These are phyloP conservation scores for Corylus heterophylla DNA, from an alignment of 306 rosid genomes.

Conservation along the genomic window DNA sequence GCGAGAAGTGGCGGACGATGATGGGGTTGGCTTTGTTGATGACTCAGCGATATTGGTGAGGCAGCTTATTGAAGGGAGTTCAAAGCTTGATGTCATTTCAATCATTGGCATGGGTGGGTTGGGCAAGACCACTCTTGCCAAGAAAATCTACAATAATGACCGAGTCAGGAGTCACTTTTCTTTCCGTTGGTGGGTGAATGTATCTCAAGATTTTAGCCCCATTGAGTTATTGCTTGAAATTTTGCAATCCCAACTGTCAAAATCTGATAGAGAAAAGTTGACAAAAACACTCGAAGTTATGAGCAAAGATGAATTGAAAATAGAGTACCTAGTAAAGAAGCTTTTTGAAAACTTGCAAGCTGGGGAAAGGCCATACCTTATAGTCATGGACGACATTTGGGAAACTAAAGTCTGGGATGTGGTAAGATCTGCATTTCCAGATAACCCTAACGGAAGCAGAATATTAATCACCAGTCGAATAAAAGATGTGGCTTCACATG, in stretches of 20 bases:
- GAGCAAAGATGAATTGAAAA: background rate
- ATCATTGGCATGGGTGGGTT: background rate
- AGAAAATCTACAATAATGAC: background rate
- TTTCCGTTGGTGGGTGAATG: constrained; percentile 10
- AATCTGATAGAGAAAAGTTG: background rate
- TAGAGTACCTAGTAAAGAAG: background rate
- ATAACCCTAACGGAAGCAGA: constrained; percentile 16
- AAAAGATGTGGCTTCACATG: constrained; percentile 19
- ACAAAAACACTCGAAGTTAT: background rate
- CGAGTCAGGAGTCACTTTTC: background rate
- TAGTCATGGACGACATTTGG: constrained; percentile 32
- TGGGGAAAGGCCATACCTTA: background rate
- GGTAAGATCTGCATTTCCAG: constrained; percentile 12
- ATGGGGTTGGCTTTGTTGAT: background rate
- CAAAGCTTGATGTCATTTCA: background rate
- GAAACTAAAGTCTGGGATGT: constrained; percentile 7
- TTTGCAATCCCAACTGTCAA: background rate
- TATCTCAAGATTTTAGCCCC: background rate
- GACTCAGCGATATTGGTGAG: background rate
- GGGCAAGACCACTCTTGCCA: background rate
- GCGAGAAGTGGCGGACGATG: background rate
- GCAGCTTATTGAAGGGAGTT: background rate
- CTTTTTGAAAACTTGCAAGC: background rate
- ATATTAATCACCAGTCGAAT: constrained; percentile 31
- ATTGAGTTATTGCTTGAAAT: background rate